Evolutionary conservation across 2,329 filamentous ascomycete genomes (phyloP).

Genomic region (Ophiostoma pallidulum): DNA sequence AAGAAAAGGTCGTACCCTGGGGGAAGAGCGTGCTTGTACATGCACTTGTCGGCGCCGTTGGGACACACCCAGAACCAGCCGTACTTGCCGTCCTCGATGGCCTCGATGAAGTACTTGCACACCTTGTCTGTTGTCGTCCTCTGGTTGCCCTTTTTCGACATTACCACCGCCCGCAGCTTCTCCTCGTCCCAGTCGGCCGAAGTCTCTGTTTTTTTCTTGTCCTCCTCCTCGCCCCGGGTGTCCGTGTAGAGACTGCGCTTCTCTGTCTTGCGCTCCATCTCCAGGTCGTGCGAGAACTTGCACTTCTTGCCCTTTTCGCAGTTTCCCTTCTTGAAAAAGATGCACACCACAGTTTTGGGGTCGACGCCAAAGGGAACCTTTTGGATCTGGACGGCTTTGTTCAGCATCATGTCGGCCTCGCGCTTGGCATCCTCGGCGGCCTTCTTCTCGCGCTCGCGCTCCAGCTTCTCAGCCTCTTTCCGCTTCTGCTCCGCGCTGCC

Average conservation of each 20-base stretch:
- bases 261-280: slow-evolving; percentile 80
- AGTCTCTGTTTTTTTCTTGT: slow-evolving; percentile 79
- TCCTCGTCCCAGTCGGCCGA: slow-evolving; percentile 98
- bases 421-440: slow-evolving; percentile 76
- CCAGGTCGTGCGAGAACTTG: slow-evolving; percentile 91
- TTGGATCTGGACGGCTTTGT: slow-evolving; percentile 89
- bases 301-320: slow-evolving; percentile 97
- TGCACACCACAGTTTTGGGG: slow-evolving; percentile 92
- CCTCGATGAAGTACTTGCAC: slow-evolving; percentile 96
- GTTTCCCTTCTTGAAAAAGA: slow-evolving; percentile 94
- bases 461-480: slow-evolving; percentile 57
- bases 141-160: slow-evolving; percentile 96
- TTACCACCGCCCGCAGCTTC: slow-evolving; percentile 79
- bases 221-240: slow-evolving; percentile 60
- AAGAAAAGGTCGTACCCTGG: slow-evolving; percentile 58
- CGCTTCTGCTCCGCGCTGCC: slow-evolving; percentile 82
- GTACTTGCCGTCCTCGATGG: slow-evolving; percentile 97
- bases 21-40: slow-evolving; percentile 93
- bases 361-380: slow-evolving; percentile 97
- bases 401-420: slow-evolving; percentile 73
- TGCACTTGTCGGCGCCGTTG: slow-evolving; percentile 94
- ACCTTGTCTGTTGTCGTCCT: slow-evolving; percentile 94
- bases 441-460: slow-evolving; percentile 77
- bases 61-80: slow-evolving; percentile 99
- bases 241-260: slow-evolving; percentile 92